Evolutionary conservation across 768 basidiomycete genomes (phyloP), one percentile per base, ranked within the genome.

Genomic region (Macrolepiota fuliginosa): DNA sequence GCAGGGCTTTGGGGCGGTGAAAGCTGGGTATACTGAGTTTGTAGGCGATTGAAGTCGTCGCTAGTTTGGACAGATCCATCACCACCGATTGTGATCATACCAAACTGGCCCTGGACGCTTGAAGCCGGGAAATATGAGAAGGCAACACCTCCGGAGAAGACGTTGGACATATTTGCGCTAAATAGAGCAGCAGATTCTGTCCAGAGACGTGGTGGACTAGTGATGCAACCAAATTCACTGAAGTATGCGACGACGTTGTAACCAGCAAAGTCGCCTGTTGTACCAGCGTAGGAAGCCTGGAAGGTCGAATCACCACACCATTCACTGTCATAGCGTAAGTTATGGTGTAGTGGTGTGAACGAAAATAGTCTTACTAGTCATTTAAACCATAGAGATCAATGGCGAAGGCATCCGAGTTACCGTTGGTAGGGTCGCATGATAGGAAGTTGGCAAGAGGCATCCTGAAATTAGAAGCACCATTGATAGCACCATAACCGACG

Each of bases 341-440:
- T 54, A 37, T 22, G 53, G 17, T 19, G 9, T 19, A 49, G 56
- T 17, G 35, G 58, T 15, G 36, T 55, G 13, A 46, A 22, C 35
- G 25, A 24, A 54, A n/a, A 54, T 39, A 39, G 24, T 45, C 91
- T 37, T 67, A 92, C 91, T 93, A 93, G 74, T 90, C 84, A 75
- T 95, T 96, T 55, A 96, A 75, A 39, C 95, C 95, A 65, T 87
- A 96, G 11, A 97, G 67, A 72, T 97, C 95, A 59, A 97, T 88
- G 19, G 90, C 73, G 13, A 84, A 83, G 7, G 78, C 70, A 58
- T 80, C 87, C 9, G 84, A 83, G 65, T 87, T 83, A 39, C 62
- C 58, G 47, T 72, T 74, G 9, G 81, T 75, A 4, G 81, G 76
- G 66, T 92, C 90, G 68, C 95, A 97, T 22, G 89, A 82, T 35